Evolutionary conservation across 768 basidiomycete genomes (phyloP).

Genomic region (Pulveroboletus sp.): DNA sequence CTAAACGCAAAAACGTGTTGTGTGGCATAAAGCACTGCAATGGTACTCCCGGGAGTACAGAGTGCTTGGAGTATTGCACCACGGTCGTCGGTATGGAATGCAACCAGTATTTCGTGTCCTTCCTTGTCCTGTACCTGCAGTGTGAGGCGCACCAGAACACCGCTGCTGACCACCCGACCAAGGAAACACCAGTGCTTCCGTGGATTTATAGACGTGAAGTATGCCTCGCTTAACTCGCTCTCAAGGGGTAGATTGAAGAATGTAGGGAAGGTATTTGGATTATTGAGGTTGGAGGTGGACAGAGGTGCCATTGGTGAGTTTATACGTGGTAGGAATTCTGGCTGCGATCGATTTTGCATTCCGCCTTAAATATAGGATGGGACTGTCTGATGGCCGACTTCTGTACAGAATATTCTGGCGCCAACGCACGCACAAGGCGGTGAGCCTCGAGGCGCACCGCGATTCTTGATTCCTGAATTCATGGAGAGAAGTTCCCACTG

Average conservation of each 20-base stretch:
- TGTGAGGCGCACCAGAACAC: slow-evolving; percentile 24
- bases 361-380: slow-evolving; percentile 12
- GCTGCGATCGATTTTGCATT: background rate
- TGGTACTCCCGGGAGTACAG: slow-evolving; percentile 26
- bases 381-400: background rate
- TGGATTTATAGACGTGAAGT: slow-evolving; percentile 23
- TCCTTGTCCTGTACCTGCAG: slow-evolving; percentile 28
- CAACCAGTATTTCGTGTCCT: slow-evolving; percentile 22
- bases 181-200: slow-evolving; percentile 30
- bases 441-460: background rate
- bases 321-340: background rate
- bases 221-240: slow-evolving; percentile 12
- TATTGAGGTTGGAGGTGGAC: slow-evolving; percentile 26
- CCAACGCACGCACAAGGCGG: background rate
- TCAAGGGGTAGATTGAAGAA: slow-evolving; percentile 24
- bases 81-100: slow-evolving; percentile 31
- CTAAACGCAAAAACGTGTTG: slow-evolving; percentile 29
- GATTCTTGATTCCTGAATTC: background rate
- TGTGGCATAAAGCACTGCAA: slow-evolving; percentile 29
- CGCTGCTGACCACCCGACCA: slow-evolving; percentile 22
- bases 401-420: background rate
- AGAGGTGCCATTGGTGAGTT: slow-evolving; percentile 17
- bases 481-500: background rate
- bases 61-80: slow-evolving; percentile 18
- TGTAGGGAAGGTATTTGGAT: slow-evolving; percentile 19